Base-by-base conservation (phyloP, 768 basidiomycete species). In the Lactarius sp. region DNA sequence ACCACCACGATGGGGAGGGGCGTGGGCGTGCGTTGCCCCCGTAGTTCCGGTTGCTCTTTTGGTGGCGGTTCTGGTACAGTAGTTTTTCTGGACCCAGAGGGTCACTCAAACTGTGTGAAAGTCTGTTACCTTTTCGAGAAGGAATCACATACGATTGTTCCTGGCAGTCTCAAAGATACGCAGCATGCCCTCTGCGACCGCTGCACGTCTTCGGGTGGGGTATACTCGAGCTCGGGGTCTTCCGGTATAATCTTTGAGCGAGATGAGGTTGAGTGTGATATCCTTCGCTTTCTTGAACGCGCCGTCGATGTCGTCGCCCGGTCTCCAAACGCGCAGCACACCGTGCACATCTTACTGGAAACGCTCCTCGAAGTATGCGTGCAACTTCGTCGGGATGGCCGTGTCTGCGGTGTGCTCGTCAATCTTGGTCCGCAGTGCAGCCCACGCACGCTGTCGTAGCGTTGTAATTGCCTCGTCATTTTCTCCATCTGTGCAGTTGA, bases 271-370 rank as follows among this genome's bases (percentile, higher is more conserved):
- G 7, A 98, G 81, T 0, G 94, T 96, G 91, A 93, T 81, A 44
- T 99, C 96, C 72, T 90, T 92, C 7, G 96, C 95, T 71, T 85
- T 88, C 73, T 83, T 90, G 82, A 96, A 99, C 3, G 90, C 88
- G 22, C 85, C 81, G 68, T 98, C 96, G 64, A 98, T 96, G 72
- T 99, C 97, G 71, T 99, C 97, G 10, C 91, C 92, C 0, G 96
- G 96, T 71, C 89, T 90, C 97, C 97, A 99, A 2, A 99, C 95
- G 22, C 92, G 80, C 4, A 97, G 97, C 2, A 98, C 89, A 44
- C 96, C 95, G 1, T 84, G 76, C 52, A 92, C 91, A 66, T 98
- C 96, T 72, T 99, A 99, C 49, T 97, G 83, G 82, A 99, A 99
- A 39, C 86, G 82, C 70, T 99, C 97, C 73, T 99, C 97, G 69